phyloP scores from a whole-genome alignment of 805 yeast genomes.

The Saccharomycopsis oosterbeekiorum region DNA sequence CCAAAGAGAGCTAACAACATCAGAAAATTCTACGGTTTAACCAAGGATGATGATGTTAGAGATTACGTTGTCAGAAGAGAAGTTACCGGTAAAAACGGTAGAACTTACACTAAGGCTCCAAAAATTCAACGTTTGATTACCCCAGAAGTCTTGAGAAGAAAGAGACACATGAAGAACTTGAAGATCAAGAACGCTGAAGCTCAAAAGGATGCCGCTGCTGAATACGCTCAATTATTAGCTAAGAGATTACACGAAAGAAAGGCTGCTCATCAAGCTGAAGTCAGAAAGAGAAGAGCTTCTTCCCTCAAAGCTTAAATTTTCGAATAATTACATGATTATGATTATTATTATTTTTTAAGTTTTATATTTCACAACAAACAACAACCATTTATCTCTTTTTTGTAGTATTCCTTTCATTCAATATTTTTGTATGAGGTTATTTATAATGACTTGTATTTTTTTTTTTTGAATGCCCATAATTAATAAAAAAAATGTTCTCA shows the following conservation, averaged over 20 bases:
- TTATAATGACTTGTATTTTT: not conserved
- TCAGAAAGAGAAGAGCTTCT: slow-evolving; percentile 99
- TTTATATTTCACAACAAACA: not conserved
- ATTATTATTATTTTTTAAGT: not conserved
- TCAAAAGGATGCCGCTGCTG: slow-evolving; percentile 99
- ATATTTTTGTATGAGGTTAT: slow-evolving; percentile 1
- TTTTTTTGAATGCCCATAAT: not conserved
- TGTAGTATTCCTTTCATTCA: slow-evolving; percentile 2
- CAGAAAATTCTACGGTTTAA: slow-evolving; percentile 98
- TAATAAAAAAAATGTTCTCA: not conserved
- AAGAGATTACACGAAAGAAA: slow-evolving; percentile 96
- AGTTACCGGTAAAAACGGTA: slow-evolving; percentile 86
- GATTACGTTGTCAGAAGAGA: slow-evolving; percentile 97
- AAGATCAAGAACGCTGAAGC: slow-evolving; percentile 96
- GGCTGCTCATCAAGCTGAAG: slow-evolving; percentile 91
- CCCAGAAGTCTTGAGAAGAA: slow-evolving; percentile 98
- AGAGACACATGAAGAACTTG: slow-evolving; percentile 90
- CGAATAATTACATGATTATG: not conserved
- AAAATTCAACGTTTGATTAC: slow-evolving; percentile 99
- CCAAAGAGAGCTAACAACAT: slow-evolving; percentile 99
- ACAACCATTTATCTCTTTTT: not conserved
- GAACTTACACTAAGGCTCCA: slow-evolving; percentile 99
- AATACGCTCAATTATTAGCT: slow-evolving; percentile 97
- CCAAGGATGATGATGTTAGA: slow-evolving; percentile 80
- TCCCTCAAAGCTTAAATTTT: slow-evolving; percentile 75